These are phyloP conservation scores for Waitea zeae DNA, from an alignment of 1,284 basidiomycete genomes.

Conservation along the genomic window DNA sequence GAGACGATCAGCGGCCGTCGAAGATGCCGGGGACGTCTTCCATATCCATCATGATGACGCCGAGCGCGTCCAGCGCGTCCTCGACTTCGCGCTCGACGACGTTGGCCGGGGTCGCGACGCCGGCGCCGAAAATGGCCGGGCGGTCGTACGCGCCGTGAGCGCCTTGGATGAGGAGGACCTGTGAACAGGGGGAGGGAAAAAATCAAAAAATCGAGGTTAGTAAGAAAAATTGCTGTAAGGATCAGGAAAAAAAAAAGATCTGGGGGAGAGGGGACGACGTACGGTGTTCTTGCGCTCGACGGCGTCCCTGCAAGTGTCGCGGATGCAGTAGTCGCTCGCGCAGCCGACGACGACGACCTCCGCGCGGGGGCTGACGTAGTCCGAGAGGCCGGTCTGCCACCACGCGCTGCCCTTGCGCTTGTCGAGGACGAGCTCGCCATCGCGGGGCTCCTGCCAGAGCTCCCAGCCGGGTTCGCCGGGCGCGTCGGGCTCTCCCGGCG, in stretches of 20 bases:
- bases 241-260: no score
- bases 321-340: conserved; percentile 46
- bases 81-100: conserved; percentile 27
- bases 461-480: conserved; percentile 33
- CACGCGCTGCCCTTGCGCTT: conserved; percentile 59
- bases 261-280: no score
- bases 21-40: conserved; percentile 39
- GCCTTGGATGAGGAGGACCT: conserved; percentile 39
- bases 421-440: conserved; percentile 36
- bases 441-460: conserved; percentile 30
- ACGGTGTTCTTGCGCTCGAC: conserved; percentile 42
- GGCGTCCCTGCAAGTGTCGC: conserved; percentile 48
- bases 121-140: conserved; percentile 37
- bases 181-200: no score
- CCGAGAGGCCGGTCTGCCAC: conserved; percentile 30
- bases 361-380: conserved; percentile 28
- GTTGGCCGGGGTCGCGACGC: conserved; percentile 29
- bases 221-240: no score
- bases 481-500: conserved; percentile 39
- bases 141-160: conserved; percentile 52
- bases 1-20: conserved; percentile 23
- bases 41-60: conserved; percentile 46
- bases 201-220: no score
- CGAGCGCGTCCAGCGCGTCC: conserved; percentile 43
- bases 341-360: conserved; percentile 50